Conservation (phyloP, 495 filamentous ascomycete species). For the Aspergillus cavernicola region DNA sequence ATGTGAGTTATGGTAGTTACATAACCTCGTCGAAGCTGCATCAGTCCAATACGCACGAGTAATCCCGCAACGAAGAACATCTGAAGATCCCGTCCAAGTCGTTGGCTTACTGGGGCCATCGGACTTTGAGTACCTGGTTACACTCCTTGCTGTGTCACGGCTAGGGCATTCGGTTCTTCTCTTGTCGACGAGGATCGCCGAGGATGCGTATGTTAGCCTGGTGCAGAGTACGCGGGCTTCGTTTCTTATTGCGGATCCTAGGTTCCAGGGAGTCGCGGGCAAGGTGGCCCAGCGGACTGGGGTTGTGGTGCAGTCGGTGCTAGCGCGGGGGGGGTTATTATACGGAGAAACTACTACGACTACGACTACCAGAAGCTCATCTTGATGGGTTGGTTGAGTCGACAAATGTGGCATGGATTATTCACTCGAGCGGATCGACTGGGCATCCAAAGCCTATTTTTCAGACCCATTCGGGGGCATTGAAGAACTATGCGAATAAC, state of each 20-base stretch:
- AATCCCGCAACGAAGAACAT: constrained; percentile 21
- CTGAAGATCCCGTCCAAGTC: constrained; percentile 34
- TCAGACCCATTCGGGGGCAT: constrained; percentile 37
- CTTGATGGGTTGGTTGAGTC: constrained; percentile 22
- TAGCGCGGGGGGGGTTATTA: constrained; percentile 1
- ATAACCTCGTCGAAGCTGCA: constrained; percentile 30
- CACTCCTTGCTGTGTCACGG: constrained; percentile 39
- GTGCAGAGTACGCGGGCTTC: constrained; percentile 22
- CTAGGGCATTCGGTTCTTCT: constrained; percentile 46
- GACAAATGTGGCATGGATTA: constrained; percentile 31
- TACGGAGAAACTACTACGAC: constrained; percentile 1
- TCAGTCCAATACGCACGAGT: constrained; percentile 19
- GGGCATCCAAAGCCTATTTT: constrained; percentile 39
- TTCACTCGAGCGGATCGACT: constrained; percentile 44
- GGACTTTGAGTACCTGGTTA: constrained; percentile 41
- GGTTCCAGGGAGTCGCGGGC: constrained; percentile 14
- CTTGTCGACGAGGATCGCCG: constrained; percentile 42
- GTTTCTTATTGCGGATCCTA: constrained; percentile 19
- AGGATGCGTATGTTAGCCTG: constrained; percentile 41
- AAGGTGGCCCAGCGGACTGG: constrained; percentile 15
- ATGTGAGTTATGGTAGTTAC: constrained; percentile 15
- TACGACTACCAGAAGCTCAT: constrained; percentile 8
- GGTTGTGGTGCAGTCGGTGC: constrained; percentile 10
- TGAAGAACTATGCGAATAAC: constrained; percentile 40
- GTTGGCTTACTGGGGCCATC: constrained; percentile 41